Conservation (phyloP, 345 rosid genomes). For the Acer yangbiense region DNA sequence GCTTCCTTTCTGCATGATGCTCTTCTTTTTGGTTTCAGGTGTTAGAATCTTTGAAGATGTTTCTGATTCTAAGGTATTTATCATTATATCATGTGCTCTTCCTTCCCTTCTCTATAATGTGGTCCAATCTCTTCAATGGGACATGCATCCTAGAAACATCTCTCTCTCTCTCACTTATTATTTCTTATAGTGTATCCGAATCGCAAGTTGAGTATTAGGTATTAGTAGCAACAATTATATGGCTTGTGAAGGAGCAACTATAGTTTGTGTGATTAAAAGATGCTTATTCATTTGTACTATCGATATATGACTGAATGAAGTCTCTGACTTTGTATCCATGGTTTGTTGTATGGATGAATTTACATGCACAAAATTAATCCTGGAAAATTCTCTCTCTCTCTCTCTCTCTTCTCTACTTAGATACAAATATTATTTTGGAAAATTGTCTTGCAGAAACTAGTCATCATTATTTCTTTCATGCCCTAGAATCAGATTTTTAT, state of each 20-base stretch:
- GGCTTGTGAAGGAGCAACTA: background rate
- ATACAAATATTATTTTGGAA: background rate
- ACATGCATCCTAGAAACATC: background rate
- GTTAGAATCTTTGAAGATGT: conserved; percentile 93
- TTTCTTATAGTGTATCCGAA: background rate
- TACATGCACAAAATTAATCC: background rate
- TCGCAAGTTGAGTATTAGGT: background rate
- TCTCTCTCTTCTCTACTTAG: background rate
- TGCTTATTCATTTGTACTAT: background rate
- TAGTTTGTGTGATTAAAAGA: background rate
- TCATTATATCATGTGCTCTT: background rate
- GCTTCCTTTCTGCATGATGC: conserved; percentile 5
- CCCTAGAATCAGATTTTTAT: too few relatives aligned
- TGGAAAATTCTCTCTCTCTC: background rate
- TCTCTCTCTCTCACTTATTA: background rate
- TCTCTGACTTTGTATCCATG: background rate
- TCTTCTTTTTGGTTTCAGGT: conserved; percentile 57
- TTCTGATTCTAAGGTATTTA: conserved; percentile 72
- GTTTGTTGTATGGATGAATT: background rate
- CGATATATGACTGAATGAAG: background rate
- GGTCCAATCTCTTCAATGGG: conserved; percentile 2
- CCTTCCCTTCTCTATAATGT: background rate
- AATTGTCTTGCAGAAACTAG: background rate
- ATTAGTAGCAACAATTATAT: background rate
- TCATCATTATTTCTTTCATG: too few relatives aligned